phyloP scores from a whole-genome alignment of 805 yeast genomes.

The Candida hungchunana region DNA sequence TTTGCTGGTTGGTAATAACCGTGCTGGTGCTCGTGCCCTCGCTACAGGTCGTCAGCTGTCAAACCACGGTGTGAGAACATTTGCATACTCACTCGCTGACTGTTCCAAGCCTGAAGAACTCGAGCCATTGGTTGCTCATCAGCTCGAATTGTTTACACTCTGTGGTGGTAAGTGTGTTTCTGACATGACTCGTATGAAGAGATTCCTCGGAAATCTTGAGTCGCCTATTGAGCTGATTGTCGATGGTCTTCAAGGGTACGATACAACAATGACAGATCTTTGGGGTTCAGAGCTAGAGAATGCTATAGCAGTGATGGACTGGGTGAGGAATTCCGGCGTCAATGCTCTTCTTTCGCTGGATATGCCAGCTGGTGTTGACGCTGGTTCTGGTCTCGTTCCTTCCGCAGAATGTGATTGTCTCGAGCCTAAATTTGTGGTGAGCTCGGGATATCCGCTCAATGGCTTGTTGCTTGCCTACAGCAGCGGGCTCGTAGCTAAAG shows the following conservation, averaged over 20 bases:
- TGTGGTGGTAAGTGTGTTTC: constrained; percentile 63
- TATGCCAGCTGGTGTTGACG: constrained; percentile 78
- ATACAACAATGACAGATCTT: constrained; percentile 60
- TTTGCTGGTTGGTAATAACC: constrained; percentile 65
- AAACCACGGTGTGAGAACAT: constrained; percentile 67
- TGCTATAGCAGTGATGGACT: constrained; percentile 46
- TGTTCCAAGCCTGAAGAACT: constrained; percentile 18
- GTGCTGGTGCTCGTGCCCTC: constrained; percentile 70
- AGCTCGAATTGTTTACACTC: constrained; percentile 50
- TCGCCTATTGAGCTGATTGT: constrained; percentile 75
- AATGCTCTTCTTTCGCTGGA: constrained; percentile 59
- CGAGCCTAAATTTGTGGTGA: constrained; percentile 54
- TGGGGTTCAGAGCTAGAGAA: constrained; percentile 33
- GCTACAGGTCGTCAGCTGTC: constrained; percentile 76
- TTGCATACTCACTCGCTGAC: constrained; percentile 28
- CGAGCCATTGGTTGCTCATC: constrained; percentile 35
- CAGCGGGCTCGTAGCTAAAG: constrained; percentile 44
- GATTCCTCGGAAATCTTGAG: constrained; percentile 45
- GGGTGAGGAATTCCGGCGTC: constrained; percentile 51
- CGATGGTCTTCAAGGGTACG: constrained; percentile 85
- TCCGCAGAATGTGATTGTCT: constrained; percentile 33
- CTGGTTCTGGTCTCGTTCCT: constrained; percentile 59
- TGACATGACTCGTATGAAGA: constrained; percentile 30
- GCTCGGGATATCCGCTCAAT: constrained; percentile 69
- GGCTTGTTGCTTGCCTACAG: constrained; percentile 59